Evolutionary conservation across 1,284 basidiomycete species (phyloP).

Genomic region (Tremellales sp.): DNA sequence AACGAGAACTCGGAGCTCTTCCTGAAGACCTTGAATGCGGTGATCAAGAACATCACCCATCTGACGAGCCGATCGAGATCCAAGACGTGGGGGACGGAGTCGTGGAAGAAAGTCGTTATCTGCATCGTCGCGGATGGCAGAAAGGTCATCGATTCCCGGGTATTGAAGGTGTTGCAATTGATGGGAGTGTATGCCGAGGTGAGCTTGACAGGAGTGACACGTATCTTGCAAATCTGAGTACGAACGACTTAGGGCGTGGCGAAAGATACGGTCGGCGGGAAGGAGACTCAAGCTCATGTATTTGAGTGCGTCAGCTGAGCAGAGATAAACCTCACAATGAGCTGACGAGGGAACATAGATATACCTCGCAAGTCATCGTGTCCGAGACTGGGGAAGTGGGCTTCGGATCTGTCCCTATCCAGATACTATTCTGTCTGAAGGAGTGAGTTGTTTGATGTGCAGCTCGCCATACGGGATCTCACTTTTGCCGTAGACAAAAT

Average conservation of each 20-base stretch:
- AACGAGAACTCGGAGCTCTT: conserved; percentile 91
- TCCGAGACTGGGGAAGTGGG: conserved; percentile 84
- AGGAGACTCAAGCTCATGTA: conserved; percentile 89
- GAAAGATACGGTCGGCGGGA: conserved; percentile 85
- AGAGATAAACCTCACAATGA: conserved; percentile 20
- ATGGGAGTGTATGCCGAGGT: conserved; percentile 96
- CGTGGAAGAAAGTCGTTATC: conserved; percentile 93
- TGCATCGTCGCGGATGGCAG: conserved; percentile 89
- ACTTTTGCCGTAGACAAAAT: conserved; percentile 60
- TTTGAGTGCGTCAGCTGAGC: conserved; percentile 62
- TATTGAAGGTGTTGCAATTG: conserved; percentile 50
- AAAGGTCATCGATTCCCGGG: conserved; percentile 74
- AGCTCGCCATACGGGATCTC: background rate
- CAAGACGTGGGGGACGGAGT: conserved; percentile 89
- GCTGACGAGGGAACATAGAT: conserved; percentile 52
- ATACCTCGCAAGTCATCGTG: conserved; percentile 67
- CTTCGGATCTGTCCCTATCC: conserved; percentile 77
- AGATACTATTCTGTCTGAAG: conserved; percentile 88
- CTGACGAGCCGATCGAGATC: conserved; percentile 74
- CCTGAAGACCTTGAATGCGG: conserved; percentile 81
- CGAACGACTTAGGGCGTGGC: conserved; percentile 70
- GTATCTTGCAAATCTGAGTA: conserved; percentile 31
- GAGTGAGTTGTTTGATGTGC: conserved; percentile 41
- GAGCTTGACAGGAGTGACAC: conserved; percentile 62
- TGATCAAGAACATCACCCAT: conserved; percentile 84